A percentile compares a stretch with the other conserved stretches of the same genome.
These are phyloP conservation scores for Erigeron canadensis DNA, from an alignment of 129 eudicot genomes.

Conservation along the genomic window DNA sequence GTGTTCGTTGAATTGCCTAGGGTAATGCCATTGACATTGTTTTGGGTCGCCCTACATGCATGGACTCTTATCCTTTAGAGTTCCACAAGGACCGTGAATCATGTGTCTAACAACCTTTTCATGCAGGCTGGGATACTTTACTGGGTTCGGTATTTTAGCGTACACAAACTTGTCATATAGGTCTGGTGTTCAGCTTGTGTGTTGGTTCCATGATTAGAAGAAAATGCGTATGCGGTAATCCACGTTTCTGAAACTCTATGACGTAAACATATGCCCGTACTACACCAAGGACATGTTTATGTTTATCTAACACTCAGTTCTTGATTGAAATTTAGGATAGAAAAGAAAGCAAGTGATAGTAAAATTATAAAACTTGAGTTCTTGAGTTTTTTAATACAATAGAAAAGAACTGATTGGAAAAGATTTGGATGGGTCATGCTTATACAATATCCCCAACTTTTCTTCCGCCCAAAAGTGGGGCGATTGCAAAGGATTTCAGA, in stretches of 20 bases:
- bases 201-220: neutral
- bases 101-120: conserved; percentile 25
- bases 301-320: no score
- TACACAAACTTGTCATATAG: neutral
- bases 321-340: no score
- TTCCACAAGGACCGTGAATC: conserved; percentile 36
- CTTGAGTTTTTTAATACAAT: no score
- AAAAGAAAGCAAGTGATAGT: no score
- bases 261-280: neutral
- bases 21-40: conserved; percentile 19
- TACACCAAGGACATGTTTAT: neutral
- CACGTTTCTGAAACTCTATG: neutral
- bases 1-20: neutral
- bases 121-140: neutral
- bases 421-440: no score
- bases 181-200: neutral
- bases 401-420: no score
- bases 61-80: neutral
- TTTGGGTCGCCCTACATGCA: conserved; percentile 27
- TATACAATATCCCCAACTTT: no score
- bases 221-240: neutral
- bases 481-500: no score
- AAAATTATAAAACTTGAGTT: no score
- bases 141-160: neutral
- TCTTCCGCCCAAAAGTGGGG: no score